phyloP scores from a whole-genome alignment of 352 stramenopile species.

The Globisporangium carolinianum region DNA sequence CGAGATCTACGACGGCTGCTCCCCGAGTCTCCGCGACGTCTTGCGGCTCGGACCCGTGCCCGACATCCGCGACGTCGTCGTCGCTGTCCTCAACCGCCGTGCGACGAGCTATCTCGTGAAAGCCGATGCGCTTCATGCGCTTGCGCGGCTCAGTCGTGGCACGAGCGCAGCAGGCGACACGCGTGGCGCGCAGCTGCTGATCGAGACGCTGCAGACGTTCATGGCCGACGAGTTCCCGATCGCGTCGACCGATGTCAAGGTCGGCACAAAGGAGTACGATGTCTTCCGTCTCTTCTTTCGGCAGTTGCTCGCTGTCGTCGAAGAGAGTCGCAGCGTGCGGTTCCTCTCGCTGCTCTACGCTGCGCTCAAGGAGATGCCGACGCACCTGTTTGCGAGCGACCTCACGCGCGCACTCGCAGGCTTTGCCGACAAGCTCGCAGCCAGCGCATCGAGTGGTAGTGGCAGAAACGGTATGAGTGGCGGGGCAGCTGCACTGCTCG shows the following conservation, averaged over 20 bases:
- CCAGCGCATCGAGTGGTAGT: background rate
- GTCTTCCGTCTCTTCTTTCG: conserved; percentile 47
- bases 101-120: conserved; percentile 55
- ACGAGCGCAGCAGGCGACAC: conserved; percentile 8
- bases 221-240: conserved; percentile 75
- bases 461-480: background rate
- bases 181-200: conserved; percentile 10
- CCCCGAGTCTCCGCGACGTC: conserved; percentile 16
- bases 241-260: conserved; percentile 55
- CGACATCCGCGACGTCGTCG: conserved; percentile 27
- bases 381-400: conserved; percentile 46
- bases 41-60: conserved; percentile 28
- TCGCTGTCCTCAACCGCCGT: conserved; percentile 29
- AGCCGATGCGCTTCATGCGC: conserved; percentile 36
- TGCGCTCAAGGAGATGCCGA: conserved; percentile 52
- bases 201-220: conserved; percentile 38
- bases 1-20: conserved; percentile 31
- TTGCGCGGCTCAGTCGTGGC: conserved; percentile 24
- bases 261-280: conserved; percentile 59
- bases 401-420: conserved; percentile 39
- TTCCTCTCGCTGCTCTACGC: conserved; percentile 51
- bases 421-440: conserved; percentile 22
- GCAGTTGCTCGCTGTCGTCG: conserved; percentile 45
- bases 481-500: conserved; percentile 15
- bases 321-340: conserved; percentile 33